Evolutionary conservation across 768 basidiomycete species (phyloP), one percentile per base, ranked within the genome.

Genomic region (Inosperma sp.): DNA sequence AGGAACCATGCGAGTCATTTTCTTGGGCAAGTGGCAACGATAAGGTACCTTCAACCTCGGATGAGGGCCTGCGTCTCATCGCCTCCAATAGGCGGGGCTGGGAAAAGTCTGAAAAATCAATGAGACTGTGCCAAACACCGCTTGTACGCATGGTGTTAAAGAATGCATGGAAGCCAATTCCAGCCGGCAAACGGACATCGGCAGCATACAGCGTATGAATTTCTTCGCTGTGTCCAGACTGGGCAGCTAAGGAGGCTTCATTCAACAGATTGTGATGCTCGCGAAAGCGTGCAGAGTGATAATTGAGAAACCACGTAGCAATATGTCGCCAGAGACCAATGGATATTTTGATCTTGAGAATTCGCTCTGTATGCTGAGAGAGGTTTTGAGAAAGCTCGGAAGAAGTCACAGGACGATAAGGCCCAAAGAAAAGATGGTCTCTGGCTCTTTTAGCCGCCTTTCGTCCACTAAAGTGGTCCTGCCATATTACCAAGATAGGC

Each of bases 401-500:
- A n/a, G n/a, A n/a, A n/a, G n/a, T n/a, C n/a, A n/a, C n/a, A n/a
- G n/a, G n/a, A n/a, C n/a, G n/a, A n/a, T n/a, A n/a, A n/a, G n/a
- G n/a, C n/a, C n/a, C n/a, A n/a, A n/a, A n/a, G n/a, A n/a, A n/a
- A n/a, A n/a, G n/a, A n/a, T 19, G 21, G 16, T 48, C 37, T 9
- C 34, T 36, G 14, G 47, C 47, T n/a, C 47, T 35, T 34, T 8
- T 23, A 26, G 47, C 47, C 1, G 8, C 47, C 27, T 30, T 37
- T 9, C 14, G 14, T 13, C 47, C 35, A 7, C 49, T 48, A 23
- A 56, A 47, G 25, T 39, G 26, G 21, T 35, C 13, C 14, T 56
- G 56, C 52, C 52, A 54, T 9, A 49, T 17, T n/a, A 46, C 27
- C 17, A 54, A 21, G 14, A 43, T 31, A 23, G 56, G 56, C 33